phyloP scores from a whole-genome alignment of 176 grass and related monocot species.

The sorghum (Sorghum bicolor) region DNA sequence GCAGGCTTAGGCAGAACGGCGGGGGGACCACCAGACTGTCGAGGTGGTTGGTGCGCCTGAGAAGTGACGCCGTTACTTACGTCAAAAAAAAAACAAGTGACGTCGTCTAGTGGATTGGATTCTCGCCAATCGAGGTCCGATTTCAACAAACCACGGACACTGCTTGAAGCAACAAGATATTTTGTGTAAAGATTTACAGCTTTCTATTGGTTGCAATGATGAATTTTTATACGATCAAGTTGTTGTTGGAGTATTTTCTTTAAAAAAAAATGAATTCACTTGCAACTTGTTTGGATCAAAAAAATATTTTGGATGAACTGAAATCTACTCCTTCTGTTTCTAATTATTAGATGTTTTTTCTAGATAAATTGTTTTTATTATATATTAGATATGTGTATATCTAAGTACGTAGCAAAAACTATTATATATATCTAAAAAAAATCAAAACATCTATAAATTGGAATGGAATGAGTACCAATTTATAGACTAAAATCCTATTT shows the following conservation, averaged over 20 bases:
- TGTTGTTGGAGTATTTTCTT: background rate
- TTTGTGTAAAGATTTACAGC: background rate
- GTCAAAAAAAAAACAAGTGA: background rate
- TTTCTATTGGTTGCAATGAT: background rate
- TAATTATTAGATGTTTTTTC: too few species aligned
- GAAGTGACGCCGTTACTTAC: background rate
- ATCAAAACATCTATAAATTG: too few species aligned
- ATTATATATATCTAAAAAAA: too few species aligned
- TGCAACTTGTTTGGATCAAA: too few species aligned
- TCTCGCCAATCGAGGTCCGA: background rate
- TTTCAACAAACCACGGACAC: background rate
- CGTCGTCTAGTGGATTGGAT: conserved; percentile 15
- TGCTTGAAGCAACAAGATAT: background rate
- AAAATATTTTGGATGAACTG: too few species aligned
- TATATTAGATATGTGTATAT: too few species aligned
- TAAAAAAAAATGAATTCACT: too few species aligned
- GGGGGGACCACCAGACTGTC: background rate
- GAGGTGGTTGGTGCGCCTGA: conserved; percentile 29
- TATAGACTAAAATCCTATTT: too few species aligned
- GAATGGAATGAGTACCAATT: too few species aligned
- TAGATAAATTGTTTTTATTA: too few species aligned
- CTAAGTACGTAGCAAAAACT: too few species aligned
- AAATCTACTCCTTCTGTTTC: too few species aligned
- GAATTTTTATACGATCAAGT: background rate
- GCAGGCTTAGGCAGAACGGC: background rate